Evolutionary conservation across 768 basidiomycete species (phyloP), one percentile per base, ranked within the genome.

Genomic region (Rubroboletus pulcherrimus): DNA sequence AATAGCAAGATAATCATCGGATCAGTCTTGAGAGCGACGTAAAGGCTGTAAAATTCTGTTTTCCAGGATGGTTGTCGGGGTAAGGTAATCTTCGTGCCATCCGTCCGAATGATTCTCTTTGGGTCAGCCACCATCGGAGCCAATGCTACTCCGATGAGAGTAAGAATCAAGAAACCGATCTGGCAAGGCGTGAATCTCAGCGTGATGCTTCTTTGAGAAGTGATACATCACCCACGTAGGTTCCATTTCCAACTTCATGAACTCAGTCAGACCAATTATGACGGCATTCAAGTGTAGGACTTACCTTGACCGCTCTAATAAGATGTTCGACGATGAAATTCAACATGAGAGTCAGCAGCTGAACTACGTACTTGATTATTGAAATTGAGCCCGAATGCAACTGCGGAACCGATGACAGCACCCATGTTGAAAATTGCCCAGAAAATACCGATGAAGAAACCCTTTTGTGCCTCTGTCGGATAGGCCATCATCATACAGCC

Each of bases 381-480:
- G 63, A 82, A 84, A 64, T 91, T 91, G 61, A 81, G 74, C 1
- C 82, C 91, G 37, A 92, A 74, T 14, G 89, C 83, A 33, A 92
- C 87, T 9, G 85, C 75, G 5, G 88, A 81, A 31, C 91, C 90
- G 44, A 93, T 83, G 45, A 93, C 87, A 44, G 85, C 85, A 30
- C 89, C 89, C 21, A 91, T 57, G 62, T 92, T 91, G 75, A 93
- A 93, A 57, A 92, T 87, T 42, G 80, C 73, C 91, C 91, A 93
- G 73, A 92, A 93, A 44, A 90, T 81, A 39, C 80, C 85, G 49
- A 93, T 90, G 71, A 79, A 91, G 33, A 71, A 74, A 15, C 90
- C 90, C 69, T 93, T 93, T 67, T 92, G 82, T 44, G 70, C 65
- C 67, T 93, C 90, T 0, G 87, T 90, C 0, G 90, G 87, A 69